Conservation (phyloP, 192 early-diverging fungal species). For the Chytriomyces sp. region DNA sequence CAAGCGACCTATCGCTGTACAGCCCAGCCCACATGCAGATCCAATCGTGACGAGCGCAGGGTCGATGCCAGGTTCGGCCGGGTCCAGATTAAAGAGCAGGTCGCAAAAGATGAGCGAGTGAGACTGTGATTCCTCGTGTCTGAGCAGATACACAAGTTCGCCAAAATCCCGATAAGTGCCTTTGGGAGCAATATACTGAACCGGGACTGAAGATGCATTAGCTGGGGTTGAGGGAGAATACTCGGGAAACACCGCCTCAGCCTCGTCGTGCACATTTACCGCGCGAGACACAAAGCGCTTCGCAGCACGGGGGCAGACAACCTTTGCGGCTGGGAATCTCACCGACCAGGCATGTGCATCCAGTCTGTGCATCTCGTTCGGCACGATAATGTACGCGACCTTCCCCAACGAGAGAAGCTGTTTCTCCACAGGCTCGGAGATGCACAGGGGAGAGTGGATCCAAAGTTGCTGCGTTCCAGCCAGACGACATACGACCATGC, state of each 20-base stretch:
- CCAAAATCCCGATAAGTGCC: neutral
- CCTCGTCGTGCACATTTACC: neutral
- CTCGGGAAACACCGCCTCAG: neutral
- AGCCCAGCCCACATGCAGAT: conserved; percentile 6
- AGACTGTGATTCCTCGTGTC: neutral
- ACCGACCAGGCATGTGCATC: conserved; percentile 6
- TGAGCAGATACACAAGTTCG: conserved; percentile 1
- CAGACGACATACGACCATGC: conserved; percentile 5
- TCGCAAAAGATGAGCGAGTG: conserved; percentile 1
- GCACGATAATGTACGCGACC: neutral
- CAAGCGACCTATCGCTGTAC: conserved; percentile 11
- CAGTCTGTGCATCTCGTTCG: conserved; percentile 18
- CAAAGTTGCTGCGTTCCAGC: neutral
- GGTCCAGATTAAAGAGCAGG: conserved; percentile 12
- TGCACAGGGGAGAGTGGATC: conserved; percentile 10
- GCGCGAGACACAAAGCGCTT: neutral
- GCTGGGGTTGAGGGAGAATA: neutral
- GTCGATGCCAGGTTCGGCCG: neutral
- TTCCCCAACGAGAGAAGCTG: neutral
- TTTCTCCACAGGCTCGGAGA: neutral
- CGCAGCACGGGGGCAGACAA: neutral
- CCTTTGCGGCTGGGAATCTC: neutral
- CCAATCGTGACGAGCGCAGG: conserved; percentile 8
- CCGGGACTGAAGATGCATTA: neutral
- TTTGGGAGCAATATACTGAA: neutral